These are phyloP conservation scores for Quercus phellos DNA, from an alignment of 331 rosid genomes.

Conservation along the genomic window DNA sequence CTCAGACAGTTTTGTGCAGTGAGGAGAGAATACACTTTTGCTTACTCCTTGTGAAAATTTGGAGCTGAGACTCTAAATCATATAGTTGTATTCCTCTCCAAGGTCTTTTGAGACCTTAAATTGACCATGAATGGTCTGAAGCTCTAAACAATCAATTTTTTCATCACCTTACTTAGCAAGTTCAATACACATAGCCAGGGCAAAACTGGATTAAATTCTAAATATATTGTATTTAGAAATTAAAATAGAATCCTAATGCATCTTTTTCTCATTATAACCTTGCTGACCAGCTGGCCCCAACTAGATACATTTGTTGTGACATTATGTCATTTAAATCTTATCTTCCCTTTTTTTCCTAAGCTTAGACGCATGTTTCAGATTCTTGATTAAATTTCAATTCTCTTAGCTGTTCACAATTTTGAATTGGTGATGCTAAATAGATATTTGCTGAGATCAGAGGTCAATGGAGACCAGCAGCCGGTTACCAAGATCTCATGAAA, in stretches of 20 bases:
- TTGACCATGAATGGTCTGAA: not conserved
- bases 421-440: slow-evolving; percentile 36
- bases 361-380: not conserved
- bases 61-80: not conserved
- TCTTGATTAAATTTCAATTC: slow-evolving; percentile 4
- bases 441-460: slow-evolving; percentile 92
- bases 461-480: slow-evolving; percentile 88
- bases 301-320: not conserved
- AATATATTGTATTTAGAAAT: not conserved
- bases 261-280: not conserved
- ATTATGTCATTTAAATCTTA: not conserved
- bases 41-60: not conserved
- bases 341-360: not conserved
- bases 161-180: not conserved
- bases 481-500: slow-evolving; percentile 76
- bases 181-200: not conserved
- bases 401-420: not conserved
- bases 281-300: not conserved
- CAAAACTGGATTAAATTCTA: slow-evolving; percentile 4
- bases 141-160: not conserved
- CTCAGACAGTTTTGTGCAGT: too few relatives aligned
- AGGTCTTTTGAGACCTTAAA: not conserved
- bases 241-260: not conserved
- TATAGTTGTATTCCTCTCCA: not conserved
- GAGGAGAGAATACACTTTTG: not conserved